These are phyloP conservation scores for Suillus americanus DNA, from an alignment of 768 basidiomycete species.

Conservation along the genomic window DNA sequence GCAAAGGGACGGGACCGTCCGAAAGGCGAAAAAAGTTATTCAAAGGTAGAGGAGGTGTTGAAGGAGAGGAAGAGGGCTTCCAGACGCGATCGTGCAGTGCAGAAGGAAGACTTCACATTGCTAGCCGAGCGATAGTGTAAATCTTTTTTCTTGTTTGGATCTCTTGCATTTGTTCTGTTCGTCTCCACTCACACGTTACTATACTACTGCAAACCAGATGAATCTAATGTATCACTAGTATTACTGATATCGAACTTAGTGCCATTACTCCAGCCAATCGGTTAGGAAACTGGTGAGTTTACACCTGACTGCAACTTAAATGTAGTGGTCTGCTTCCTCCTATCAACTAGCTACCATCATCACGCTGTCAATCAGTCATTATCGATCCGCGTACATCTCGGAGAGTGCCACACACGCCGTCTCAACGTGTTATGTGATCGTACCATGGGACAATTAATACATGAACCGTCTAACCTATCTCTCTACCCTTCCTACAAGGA, in stretches of 20 bases:
- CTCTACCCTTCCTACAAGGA: not conserved
- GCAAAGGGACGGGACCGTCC: constrained; percentile 24
- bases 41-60: constrained; percentile 34
- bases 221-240: not conserved
- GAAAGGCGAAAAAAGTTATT: constrained; percentile 27
- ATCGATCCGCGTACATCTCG: not conserved
- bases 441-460: not conserved
- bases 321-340: not conserved
- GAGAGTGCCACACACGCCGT: not conserved
- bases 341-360: not conserved
- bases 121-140: constrained; percentile 4
- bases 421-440: not conserved
- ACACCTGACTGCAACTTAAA: not conserved
- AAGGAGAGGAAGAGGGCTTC: constrained; percentile 36
- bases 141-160: not conserved
- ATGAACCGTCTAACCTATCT: not conserved
- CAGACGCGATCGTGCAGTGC: constrained; percentile 14
- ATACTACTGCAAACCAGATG: not conserved
- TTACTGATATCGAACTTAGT: not conserved
- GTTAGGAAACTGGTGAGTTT: not conserved
- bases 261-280: not conserved
- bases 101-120: constrained; percentile 1
- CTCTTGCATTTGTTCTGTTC: not conserved
- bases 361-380: not conserved
- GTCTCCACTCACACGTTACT: not conserved